These are phyloP conservation scores for Thymus mandschuricus DNA, from an alignment of 257 asterid species.

Conservation along the genomic window DNA sequence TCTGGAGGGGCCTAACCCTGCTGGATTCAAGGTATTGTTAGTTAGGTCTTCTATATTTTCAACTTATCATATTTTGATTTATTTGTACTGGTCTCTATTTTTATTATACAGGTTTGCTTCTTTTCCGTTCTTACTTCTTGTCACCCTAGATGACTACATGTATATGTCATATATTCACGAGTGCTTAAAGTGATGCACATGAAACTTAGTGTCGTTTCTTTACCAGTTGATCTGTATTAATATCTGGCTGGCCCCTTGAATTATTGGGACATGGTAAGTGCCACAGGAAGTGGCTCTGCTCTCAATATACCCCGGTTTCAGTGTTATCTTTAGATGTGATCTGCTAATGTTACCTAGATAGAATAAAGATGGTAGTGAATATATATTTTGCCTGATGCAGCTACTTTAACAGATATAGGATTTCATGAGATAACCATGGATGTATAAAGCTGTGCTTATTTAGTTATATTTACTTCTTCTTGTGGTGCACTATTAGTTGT, in stretches of 20 bases:
- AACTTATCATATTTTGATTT: constrained; percentile 19
- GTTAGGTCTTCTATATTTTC: constrained; percentile 25
- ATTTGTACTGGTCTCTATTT: not conserved
- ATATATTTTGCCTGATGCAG: constrained; percentile 5
- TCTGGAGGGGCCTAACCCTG: constrained; percentile 81
- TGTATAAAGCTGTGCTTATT: not conserved
- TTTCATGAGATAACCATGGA: not conserved
- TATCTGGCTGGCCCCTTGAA: not conserved
- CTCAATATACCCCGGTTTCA: not conserved
- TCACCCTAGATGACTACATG: not conserved
- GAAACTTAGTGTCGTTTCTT: constrained; percentile 2
- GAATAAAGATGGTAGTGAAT: not conserved
- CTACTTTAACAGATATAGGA: not conserved
- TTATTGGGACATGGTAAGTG: constrained; percentile 1
- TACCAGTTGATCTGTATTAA: not conserved
- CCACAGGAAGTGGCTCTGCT: constrained; percentile 5
- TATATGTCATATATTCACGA: not conserved
- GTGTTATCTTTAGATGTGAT: not conserved
- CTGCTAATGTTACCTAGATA: constrained; percentile 6
- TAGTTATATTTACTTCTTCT: constrained; percentile 11
- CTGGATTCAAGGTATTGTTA: constrained; percentile 89
- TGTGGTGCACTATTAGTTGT: not conserved
- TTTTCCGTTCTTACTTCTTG: not conserved
- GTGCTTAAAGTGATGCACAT: not conserved
- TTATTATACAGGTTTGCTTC: constrained; percentile 10